Percentiles rank a stretch among this genome's conserved stretches.
phyloP scores from a whole-genome alignment of 1,284 basidiomycete genomes.

The Macrocystidia cucumis region DNA sequence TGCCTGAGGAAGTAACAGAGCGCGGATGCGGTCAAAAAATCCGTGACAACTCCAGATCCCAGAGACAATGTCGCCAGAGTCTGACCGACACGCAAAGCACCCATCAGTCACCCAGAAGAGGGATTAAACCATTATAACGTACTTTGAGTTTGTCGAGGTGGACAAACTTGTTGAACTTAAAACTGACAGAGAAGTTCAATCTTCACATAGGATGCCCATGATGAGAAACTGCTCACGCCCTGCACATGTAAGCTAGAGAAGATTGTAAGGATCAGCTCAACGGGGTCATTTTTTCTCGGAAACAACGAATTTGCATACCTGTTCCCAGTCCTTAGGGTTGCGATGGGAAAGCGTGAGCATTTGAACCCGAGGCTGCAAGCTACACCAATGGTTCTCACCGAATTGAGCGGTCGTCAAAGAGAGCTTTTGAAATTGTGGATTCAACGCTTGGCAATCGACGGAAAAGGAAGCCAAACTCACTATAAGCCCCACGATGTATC shows the following conservation, averaged over 20 bases:
- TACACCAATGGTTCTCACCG: conserved; percentile 25
- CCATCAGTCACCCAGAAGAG: background rate
- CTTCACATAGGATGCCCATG: background rate
- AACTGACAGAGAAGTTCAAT: conserved; percentile 7
- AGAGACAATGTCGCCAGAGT: conserved; percentile 34
- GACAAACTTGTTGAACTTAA: conserved; percentile 6
- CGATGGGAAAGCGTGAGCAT: too few relatives aligned
- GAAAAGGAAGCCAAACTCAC: conserved; percentile 38
- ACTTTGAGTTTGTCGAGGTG: conserved; percentile 16
- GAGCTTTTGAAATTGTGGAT: conserved; percentile 19
- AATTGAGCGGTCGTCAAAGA: conserved; percentile 28
- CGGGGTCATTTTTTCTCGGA: too few relatives aligned
- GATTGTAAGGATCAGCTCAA: too few relatives aligned
- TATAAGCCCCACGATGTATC: conserved; percentile 32
- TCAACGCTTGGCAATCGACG: background rate
- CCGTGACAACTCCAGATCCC: conserved; percentile 35
- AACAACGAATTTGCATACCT: too few relatives aligned
- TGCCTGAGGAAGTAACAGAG: conserved; percentile 45
- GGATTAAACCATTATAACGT: background rate
- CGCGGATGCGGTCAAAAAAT: conserved; percentile 36
- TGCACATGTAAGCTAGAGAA: conserved; percentile 25
- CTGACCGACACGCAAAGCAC: conserved; percentile 16
- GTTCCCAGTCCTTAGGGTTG: too few relatives aligned
- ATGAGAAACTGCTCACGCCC: conserved; percentile 25
- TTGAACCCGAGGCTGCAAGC: too few relatives aligned